Conservation (phyloP, 257 asterid genomes). For the Capsicum chinense region DNA sequence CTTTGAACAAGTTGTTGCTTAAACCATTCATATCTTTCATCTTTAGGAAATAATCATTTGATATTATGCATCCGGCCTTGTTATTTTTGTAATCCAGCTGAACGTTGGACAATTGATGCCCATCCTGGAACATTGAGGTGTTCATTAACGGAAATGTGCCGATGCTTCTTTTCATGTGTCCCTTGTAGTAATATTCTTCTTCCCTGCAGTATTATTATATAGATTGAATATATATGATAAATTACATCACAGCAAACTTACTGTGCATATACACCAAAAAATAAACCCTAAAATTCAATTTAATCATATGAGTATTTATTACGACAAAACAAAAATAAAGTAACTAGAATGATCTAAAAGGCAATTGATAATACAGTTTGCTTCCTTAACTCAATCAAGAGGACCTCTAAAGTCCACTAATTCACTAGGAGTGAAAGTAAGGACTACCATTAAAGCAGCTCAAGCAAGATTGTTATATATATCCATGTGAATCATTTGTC, state of each 20-base stretch:
- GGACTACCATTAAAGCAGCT: background rate
- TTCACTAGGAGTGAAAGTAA: background rate
- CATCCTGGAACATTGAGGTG: background rate
- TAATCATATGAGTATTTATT: background rate
- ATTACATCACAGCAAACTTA: background rate
- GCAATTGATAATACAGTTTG: background rate
- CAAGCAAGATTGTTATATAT: background rate
- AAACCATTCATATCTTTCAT: constrained; percentile 29
- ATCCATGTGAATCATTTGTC: background rate
- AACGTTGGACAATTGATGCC: background rate
- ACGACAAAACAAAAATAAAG: background rate
- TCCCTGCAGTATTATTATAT: background rate
- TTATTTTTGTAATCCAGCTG: constrained; percentile 22
- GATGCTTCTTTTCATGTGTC: background rate
- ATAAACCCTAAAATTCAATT: constrained; percentile 20
- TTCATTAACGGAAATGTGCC: constrained; percentile 10
- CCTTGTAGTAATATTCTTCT: constrained; percentile 24
- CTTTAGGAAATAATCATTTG: constrained; percentile 30
- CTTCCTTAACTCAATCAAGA: background rate
- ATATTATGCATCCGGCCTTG: constrained; percentile 16
- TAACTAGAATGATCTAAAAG: background rate
- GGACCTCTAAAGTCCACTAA: background rate
- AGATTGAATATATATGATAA: background rate
- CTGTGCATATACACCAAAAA: background rate
- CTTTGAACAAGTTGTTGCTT: constrained; percentile 9